Conservation (phyloP, 352 stramenopile species). For the Pythium volutum region DNA sequence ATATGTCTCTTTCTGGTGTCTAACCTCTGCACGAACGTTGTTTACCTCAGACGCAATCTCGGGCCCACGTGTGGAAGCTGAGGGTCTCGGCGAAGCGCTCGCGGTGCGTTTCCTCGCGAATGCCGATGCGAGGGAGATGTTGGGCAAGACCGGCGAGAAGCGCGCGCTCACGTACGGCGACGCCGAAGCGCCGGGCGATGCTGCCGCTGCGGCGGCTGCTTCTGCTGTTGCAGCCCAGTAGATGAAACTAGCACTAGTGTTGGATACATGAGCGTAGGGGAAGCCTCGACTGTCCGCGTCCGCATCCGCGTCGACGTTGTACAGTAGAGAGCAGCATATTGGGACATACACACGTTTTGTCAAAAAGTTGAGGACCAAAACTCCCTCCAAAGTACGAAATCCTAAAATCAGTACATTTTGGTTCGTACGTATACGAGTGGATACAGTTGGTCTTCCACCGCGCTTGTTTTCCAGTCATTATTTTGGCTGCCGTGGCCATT, state of each 20-base stretch:
- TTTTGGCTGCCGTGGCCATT: neutral
- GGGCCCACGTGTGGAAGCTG: constrained; percentile 49
- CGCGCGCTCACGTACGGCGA: constrained; percentile 77
- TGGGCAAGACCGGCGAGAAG: constrained; percentile 67
- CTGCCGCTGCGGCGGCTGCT: constrained; percentile 44
- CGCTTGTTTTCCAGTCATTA: constrained; percentile 17
- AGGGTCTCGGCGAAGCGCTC: constrained; percentile 64
- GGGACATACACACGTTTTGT: neutral
- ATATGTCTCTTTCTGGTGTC: neutral
- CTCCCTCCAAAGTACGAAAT: neutral
- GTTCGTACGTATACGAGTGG: neutral
- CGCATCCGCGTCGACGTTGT: neutral
- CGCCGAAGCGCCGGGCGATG: constrained; percentile 63
- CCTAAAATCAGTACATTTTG: too few species aligned
- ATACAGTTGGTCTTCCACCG: neutral
- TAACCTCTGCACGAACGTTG: neutral
- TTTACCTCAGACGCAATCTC: constrained; percentile 39
- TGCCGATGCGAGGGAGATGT: constrained; percentile 40
- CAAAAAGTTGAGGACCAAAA: neutral
- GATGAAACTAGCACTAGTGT: neutral
- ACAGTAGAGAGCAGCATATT: constrained; percentile 2
- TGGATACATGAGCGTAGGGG: neutral
- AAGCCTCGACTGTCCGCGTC: neutral
- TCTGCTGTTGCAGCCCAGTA: constrained; percentile 28
- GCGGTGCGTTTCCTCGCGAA: constrained; percentile 60